phyloP scores from a whole-genome alignment of 176 grass and related monocot species.

The Aegilops longissima region DNA sequence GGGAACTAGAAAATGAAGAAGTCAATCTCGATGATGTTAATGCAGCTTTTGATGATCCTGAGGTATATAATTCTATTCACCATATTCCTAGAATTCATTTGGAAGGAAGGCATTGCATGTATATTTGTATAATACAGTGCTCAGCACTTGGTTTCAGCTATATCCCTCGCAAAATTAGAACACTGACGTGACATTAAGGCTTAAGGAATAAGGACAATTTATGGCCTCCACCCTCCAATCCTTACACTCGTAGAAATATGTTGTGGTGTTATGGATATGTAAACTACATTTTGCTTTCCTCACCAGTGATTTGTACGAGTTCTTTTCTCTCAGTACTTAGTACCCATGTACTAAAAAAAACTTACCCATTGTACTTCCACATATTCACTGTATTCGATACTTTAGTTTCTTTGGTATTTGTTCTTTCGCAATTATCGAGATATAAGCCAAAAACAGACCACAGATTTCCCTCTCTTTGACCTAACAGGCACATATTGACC shows the following conservation, averaged over 20 bases:
- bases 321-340: neutral
- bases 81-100: slow-evolving; percentile 12
- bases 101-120: neutral
- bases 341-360: neutral
- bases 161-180: neutral
- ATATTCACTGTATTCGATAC: neutral
- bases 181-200: neutral
- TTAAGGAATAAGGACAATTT: neutral
- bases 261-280: neutral
- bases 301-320: neutral
- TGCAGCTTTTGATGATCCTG: slow-evolving; percentile 82
- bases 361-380: neutral
- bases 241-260: neutral
- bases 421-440: slow-evolving; percentile 18
- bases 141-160: slow-evolving; percentile 20
- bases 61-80: slow-evolving; percentile 47
- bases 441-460: neutral
- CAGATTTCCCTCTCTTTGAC: neutral
- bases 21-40: slow-evolving; percentile 90
- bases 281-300: neutral
- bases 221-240: neutral
- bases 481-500: slow-evolving; percentile 1
- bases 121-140: slow-evolving; percentile 3
- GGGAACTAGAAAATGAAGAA: slow-evolving; percentile 78
- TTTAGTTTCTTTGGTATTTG: neutral